These are phyloP conservation scores for Colletotrichum siamense DNA, from an alignment of 2,329 filamentous ascomycete genomes.

Conservation along the genomic window DNA sequence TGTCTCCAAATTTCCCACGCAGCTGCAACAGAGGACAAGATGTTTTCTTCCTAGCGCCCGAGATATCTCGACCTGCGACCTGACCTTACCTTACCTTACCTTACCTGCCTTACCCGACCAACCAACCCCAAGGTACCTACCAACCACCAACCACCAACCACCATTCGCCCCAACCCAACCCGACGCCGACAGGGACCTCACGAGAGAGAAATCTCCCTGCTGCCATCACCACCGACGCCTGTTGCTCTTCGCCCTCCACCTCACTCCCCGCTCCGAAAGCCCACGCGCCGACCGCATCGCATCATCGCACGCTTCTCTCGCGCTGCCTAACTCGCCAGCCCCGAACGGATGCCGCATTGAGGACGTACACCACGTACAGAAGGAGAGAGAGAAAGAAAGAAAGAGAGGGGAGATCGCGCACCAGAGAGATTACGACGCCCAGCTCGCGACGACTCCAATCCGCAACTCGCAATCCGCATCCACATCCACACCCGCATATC, in stretches of 20 bases:
- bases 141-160: not conserved
- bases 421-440: not conserved
- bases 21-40: constrained; percentile 17
- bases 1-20: constrained; percentile 19
- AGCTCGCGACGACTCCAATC: constrained; percentile 1
- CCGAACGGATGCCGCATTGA: not conserved
- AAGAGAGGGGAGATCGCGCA: not conserved
- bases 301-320: not conserved
- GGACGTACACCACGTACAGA: not conserved
- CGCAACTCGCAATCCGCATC: not conserved
- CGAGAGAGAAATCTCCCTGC: not conserved
- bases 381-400: not conserved
- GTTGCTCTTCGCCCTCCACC: not conserved
- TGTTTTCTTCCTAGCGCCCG: constrained; percentile 16
- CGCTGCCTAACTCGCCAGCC: not conserved
- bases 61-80: not conserved
- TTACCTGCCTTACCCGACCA: not conserved
- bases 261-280: not conserved
- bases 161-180: not conserved
- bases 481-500: not conserved
- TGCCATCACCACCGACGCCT: not conserved
- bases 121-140: not conserved
- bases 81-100: not conserved
- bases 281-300: not conserved
- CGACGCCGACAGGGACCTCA: not conserved